phyloP scores from a whole-genome alignment of 352 stramenopile species.

The Pythium diclinum region DNA sequence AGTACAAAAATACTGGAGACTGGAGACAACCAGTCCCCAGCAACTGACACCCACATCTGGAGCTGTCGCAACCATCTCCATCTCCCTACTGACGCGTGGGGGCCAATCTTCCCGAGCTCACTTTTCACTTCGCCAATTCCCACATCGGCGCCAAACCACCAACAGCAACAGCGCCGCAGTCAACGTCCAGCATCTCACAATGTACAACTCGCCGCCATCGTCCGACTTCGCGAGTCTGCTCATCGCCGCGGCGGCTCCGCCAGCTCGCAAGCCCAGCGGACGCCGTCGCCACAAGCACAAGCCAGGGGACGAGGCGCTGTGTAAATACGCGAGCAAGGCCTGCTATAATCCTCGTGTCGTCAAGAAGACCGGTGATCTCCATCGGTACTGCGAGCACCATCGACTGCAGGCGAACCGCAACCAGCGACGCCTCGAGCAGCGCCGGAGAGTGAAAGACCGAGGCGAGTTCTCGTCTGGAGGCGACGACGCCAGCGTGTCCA shows the following conservation, averaged over 20 bases:
- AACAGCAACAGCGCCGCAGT: not conserved
- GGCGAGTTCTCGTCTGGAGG: not conserved
- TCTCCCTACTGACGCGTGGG: not conserved
- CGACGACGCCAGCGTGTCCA: slow-evolving; percentile 1
- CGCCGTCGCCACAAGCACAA: slow-evolving; percentile 21
- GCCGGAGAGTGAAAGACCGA: slow-evolving; percentile 29
- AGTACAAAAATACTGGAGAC: not conserved
- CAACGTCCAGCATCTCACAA: not conserved
- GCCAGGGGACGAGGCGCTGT: slow-evolving; percentile 38
- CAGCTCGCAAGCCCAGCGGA: slow-evolving; percentile 27
- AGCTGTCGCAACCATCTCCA: not conserved
- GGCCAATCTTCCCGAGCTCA: not conserved
- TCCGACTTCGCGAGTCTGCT: not conserved
- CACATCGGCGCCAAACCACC: not conserved
- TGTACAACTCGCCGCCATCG: not conserved
- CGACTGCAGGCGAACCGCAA: slow-evolving; percentile 71
- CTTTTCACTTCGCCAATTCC: not conserved
- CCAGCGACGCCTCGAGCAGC: slow-evolving; percentile 65
- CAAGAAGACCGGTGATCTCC: slow-evolving; percentile 67
- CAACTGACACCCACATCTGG: not conserved
- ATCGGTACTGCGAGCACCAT: slow-evolving; percentile 74
- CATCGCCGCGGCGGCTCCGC: slow-evolving; percentile 1
- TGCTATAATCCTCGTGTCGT: slow-evolving; percentile 53
- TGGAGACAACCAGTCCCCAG: not conserved
- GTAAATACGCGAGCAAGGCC: slow-evolving; percentile 70